These are phyloP conservation scores for Backusella tarrabulga DNA, from an alignment of 192 early-diverging fungal species.

Conservation along the genomic window DNA sequence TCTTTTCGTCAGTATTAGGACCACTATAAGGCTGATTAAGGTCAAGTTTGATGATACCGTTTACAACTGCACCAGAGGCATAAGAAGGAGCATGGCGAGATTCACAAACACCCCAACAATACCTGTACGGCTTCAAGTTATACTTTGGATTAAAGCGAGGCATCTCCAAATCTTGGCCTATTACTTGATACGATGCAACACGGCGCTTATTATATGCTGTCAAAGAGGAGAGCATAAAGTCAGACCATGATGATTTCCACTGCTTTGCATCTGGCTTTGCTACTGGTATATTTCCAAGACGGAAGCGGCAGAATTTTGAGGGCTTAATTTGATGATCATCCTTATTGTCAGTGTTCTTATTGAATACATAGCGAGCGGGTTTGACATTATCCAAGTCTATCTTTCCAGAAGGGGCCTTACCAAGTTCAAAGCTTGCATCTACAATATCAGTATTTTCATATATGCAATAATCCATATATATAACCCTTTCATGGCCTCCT, in stretches of 20 bases:
- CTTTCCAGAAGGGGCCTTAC: conserved; percentile 16
- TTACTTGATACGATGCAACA: conserved; percentile 26
- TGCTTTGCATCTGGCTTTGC: neutral
- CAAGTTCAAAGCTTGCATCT: conserved; percentile 36
- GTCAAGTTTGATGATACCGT: conserved; percentile 37
- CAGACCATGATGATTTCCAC: neutral
- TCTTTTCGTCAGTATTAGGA: conserved; percentile 12
- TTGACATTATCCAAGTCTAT: conserved; percentile 17
- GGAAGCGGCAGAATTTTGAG: conserved; percentile 30
- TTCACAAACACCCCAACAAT: conserved; percentile 37
- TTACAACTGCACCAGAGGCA: conserved; percentile 33
- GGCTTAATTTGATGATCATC: conserved; percentile 23
- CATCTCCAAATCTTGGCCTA: conserved; percentile 36
- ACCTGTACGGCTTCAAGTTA: conserved; percentile 28
- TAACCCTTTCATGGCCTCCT: conserved; percentile 22
- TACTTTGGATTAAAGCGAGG: conserved; percentile 35
- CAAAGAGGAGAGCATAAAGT: neutral
- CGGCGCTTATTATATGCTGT: conserved; percentile 20
- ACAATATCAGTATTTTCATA: conserved; percentile 42
- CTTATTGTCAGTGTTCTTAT: conserved; percentile 26
- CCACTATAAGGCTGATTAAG: conserved; percentile 21
- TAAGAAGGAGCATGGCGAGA: conserved; percentile 27
- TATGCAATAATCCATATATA: conserved; percentile 31
- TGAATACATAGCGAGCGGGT: conserved; percentile 18
- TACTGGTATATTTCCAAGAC: conserved; percentile 30